Percentiles rank a stretch among this genome's conserved stretches.
Conservation (phyloP, 1,284 basidiomycete species). For the Cutaneotrichosporon dermatis region DNA sequence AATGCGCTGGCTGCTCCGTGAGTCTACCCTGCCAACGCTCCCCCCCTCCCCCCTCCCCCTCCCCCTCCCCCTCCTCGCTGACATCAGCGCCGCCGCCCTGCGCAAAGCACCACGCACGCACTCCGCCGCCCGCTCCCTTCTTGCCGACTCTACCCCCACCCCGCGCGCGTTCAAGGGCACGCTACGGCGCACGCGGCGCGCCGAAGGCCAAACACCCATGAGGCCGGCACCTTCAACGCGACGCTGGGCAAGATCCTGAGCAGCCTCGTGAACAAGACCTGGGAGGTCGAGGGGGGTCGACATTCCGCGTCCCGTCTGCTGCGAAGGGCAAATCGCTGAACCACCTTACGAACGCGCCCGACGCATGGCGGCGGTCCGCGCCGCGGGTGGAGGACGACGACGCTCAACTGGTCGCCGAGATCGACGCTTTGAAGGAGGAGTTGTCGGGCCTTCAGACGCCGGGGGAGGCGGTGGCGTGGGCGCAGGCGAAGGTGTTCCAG, state of each 20-base stretch:
- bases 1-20: constrained; percentile 16
- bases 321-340: neutral
- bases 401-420: constrained; percentile 23
- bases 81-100: constrained; percentile 3
- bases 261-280: neutral
- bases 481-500: constrained; percentile 62
- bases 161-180: constrained; percentile 9
- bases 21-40: neutral
- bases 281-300: neutral
- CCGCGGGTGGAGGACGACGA: constrained; percentile 22
- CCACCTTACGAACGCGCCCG: neutral
- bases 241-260: constrained; percentile 13
- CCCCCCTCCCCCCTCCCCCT: too few relatives aligned
- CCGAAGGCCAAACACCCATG: constrained; percentile 35
- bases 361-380: neutral
- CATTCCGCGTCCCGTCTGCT: neutral
- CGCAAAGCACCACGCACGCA: neutral
- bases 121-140: neutral
- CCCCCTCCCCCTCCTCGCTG: neutral
- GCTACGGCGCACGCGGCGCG: constrained; percentile 7
- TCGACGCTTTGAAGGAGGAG: constrained; percentile 72
- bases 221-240: constrained; percentile 27
- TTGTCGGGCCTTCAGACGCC: constrained; percentile 68
- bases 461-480: constrained; percentile 70
- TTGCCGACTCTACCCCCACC: constrained; percentile 1